These are phyloP conservation scores for Mortierella sp. DNA, from an alignment of 371 early-diverging fungal genomes.

Conservation along the genomic window DNA sequence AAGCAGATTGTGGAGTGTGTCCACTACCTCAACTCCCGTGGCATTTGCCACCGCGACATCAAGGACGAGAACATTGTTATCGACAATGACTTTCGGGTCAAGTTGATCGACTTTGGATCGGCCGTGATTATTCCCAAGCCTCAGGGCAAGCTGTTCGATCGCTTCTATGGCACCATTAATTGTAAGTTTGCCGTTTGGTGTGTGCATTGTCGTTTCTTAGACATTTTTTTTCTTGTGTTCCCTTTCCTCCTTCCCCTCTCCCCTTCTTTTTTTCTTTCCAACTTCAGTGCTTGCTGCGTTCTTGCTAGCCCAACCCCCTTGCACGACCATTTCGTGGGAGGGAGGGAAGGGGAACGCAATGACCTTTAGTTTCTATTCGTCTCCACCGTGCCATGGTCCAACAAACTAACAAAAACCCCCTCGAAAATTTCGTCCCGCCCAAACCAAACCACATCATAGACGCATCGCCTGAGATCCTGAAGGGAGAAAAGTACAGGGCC, in stretches of 20 bases:
- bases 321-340: neutral
- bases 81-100: constrained; percentile 77
- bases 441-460: constrained; percentile 16
- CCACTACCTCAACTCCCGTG: constrained; percentile 69
- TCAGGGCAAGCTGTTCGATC: constrained; percentile 64
- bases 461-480: constrained; percentile 86
- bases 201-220: neutral
- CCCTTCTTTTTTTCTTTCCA: neutral
- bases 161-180: constrained; percentile 76
- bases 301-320: neutral
- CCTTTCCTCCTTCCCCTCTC: neutral
- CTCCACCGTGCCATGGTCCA: neutral
- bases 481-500: constrained; percentile 76
- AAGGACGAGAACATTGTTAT: constrained; percentile 87
- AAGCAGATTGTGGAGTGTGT: constrained; percentile 80
- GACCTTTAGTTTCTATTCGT: neutral
- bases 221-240: neutral
- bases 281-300: neutral
- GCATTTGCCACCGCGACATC: constrained; percentile 74
- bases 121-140: constrained; percentile 70
- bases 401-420: neutral
- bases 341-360: neutral
- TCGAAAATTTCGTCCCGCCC: neutral
- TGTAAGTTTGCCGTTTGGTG: constrained; percentile 31
- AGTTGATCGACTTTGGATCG: constrained; percentile 89